A percentile compares a stretch with the other conserved stretches of the same genome.
Evolutionary conservation across 768 basidiomycete genomes (phyloP).

Genomic region (Tulasnella sp.): DNA sequence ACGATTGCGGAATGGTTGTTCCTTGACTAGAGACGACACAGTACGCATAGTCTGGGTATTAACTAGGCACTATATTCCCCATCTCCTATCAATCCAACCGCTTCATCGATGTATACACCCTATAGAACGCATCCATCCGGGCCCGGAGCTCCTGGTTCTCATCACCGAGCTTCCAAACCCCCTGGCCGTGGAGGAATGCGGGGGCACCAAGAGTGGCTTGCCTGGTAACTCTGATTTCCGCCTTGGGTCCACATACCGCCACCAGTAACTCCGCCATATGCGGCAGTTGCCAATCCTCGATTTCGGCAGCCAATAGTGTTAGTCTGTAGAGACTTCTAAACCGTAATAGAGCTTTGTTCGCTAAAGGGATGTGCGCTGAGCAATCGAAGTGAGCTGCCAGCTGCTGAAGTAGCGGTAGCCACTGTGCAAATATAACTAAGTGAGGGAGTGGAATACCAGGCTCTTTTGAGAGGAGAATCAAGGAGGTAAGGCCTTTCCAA

Average conservation of each 20-base stretch:
- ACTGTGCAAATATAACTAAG: background rate
- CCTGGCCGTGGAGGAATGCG: background rate
- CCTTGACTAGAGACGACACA: background rate
- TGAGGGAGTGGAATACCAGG: background rate
- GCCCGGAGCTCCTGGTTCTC: background rate
- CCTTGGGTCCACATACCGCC: background rate
- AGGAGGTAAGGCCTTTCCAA: background rate
- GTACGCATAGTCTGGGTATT: background rate
- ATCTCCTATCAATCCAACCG: background rate
- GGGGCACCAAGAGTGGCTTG: background rate
- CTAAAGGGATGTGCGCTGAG: too few relatives aligned
- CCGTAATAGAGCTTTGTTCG: background rate
- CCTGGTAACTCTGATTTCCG: background rate
- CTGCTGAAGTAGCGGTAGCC: background rate
- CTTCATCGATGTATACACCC: background rate
- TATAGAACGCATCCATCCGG: background rate
- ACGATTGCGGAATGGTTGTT: too few relatives aligned
- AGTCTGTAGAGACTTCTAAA: background rate
- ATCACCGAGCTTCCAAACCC: background rate
- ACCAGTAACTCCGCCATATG: background rate
- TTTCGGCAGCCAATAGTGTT: background rate
- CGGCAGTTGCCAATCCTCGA: background rate
- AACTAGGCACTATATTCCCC: background rate
- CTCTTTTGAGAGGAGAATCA: background rate
- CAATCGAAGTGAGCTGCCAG: background rate